Conservation (phyloP, 2,329 filamentous ascomycete species). For the Calycina herbarum region DNA sequence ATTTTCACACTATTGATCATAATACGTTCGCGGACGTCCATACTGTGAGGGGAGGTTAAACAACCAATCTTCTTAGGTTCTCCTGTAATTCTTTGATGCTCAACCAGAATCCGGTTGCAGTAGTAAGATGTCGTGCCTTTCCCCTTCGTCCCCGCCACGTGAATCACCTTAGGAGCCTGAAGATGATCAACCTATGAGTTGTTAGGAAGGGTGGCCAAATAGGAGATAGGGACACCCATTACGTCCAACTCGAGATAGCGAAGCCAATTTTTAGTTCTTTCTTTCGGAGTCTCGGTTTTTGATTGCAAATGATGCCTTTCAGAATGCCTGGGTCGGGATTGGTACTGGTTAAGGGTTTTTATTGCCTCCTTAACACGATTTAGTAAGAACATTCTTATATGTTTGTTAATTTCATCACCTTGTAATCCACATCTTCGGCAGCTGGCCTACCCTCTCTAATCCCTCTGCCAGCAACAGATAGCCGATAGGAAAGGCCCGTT, state of each 20-base stretch:
- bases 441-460: background rate
- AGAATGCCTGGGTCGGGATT: background rate
- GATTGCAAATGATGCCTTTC: background rate
- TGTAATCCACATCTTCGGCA: background rate
- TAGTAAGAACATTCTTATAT: background rate
- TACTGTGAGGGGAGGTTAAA: conserved; percentile 66
- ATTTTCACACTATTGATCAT: conserved; percentile 58
- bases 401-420: conserved; percentile 1
- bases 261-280: conserved; percentile 7
- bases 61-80: conserved; percentile 48
- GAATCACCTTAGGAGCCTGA: conserved; percentile 57
- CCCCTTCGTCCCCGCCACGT: conserved; percentile 71
- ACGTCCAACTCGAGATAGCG: background rate
- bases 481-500: background rate
- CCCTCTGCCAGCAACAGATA: background rate
- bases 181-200: background rate
- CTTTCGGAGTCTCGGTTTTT: conserved; percentile 4
- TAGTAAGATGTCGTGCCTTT: conserved; percentile 72
- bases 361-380: conserved; percentile 6
- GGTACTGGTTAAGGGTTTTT: conserved; percentile 2
- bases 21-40: conserved; percentile 64
- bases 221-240: background rate
- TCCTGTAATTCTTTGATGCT: conserved; percentile 41
- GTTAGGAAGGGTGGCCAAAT: background rate
- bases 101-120: conserved; percentile 57